Conservation (phyloP, 352 stramenopile genomes). For the Globisporangium polare region DNA sequence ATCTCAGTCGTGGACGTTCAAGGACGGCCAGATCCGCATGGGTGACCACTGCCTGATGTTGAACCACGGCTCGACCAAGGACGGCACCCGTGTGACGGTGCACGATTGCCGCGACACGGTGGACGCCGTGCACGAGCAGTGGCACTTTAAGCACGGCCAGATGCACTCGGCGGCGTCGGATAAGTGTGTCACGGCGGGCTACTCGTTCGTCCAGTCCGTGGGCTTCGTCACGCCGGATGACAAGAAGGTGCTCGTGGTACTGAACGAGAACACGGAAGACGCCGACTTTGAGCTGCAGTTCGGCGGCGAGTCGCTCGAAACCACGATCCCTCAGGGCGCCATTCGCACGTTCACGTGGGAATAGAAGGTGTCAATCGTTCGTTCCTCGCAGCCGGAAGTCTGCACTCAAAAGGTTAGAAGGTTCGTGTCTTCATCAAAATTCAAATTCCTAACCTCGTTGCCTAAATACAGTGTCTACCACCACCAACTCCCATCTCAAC, state of each 20-base stretch:
- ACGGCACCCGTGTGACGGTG: slow-evolving; percentile 47
- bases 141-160: slow-evolving; percentile 53
- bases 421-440: slow-evolving; percentile 1
- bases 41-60: slow-evolving; percentile 60
- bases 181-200: slow-evolving; percentile 78
- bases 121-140: slow-evolving; percentile 41
- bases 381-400: not conserved
- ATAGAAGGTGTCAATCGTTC: not conserved
- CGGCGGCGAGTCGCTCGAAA: slow-evolving; percentile 37
- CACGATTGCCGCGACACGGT: slow-evolving; percentile 42
- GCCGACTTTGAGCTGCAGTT: slow-evolving; percentile 59
- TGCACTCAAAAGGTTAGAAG: slow-evolving; percentile 3
- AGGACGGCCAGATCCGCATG: slow-evolving; percentile 50
- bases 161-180: slow-evolving; percentile 42
- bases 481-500: slow-evolving; percentile 12
- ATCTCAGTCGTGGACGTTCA: slow-evolving; percentile 60
- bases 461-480: slow-evolving; percentile 9
- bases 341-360: slow-evolving; percentile 79
- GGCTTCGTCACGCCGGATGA: slow-evolving; percentile 72
- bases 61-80: slow-evolving; percentile 55
- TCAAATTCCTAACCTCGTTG: not conserved
- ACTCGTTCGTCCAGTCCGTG: slow-evolving; percentile 64
- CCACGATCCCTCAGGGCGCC: slow-evolving; percentile 44
- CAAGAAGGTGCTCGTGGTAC: slow-evolving; percentile 72
- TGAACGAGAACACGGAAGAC: slow-evolving; percentile 84